Percentiles rank a stretch among this genome's conserved stretches.
These are phyloP conservation scores for Epichloe festucae DNA, from an alignment of 2,329 filamentous ascomycete species.

Conservation along the genomic window DNA sequence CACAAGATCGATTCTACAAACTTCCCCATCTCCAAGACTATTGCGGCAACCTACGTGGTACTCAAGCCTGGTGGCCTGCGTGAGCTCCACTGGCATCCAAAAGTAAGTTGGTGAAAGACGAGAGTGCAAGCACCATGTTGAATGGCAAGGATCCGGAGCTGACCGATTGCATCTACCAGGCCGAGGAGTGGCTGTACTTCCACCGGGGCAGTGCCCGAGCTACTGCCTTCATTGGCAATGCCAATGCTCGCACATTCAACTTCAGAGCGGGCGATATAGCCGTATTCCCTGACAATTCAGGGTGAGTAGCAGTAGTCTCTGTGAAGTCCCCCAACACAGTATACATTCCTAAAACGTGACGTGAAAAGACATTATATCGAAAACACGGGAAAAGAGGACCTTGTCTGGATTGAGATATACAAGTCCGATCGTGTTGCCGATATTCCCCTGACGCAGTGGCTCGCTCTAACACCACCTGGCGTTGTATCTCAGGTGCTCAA, in stretches of 20 bases:
- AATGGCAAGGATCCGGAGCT: neutral
- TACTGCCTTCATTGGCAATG: constrained; percentile 50
- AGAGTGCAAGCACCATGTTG: no score
- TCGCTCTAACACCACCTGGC: constrained; percentile 51
- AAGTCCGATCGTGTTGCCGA: constrained; percentile 54
- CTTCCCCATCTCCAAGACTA: constrained; percentile 52
- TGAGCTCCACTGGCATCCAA: constrained; percentile 60
- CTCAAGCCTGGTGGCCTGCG: constrained; percentile 50
- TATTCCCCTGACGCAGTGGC: constrained; percentile 55
- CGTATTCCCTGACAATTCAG: constrained; percentile 52
- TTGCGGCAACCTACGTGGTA: constrained; percentile 51
- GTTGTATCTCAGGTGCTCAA: constrained; percentile 49
- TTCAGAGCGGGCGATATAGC: constrained; percentile 55
- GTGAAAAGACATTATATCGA: constrained; percentile 51
- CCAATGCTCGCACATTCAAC: constrained; percentile 52
- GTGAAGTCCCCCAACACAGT: neutral
- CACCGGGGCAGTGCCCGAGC: constrained; percentile 50
- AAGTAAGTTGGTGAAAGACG: constrained; percentile 24
- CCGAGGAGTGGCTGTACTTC: constrained; percentile 62
- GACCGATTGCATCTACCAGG: constrained; percentile 22
- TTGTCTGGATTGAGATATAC: constrained; percentile 58
- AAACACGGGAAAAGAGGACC: constrained; percentile 50
- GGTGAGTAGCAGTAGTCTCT: constrained; percentile 21
- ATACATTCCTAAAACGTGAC: neutral
- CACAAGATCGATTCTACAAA: constrained; percentile 54